Evolutionary conservation across 345 rosid species (phyloP), one percentile per base, ranked within the genome.

Genomic region (Citrus inodora): DNA sequence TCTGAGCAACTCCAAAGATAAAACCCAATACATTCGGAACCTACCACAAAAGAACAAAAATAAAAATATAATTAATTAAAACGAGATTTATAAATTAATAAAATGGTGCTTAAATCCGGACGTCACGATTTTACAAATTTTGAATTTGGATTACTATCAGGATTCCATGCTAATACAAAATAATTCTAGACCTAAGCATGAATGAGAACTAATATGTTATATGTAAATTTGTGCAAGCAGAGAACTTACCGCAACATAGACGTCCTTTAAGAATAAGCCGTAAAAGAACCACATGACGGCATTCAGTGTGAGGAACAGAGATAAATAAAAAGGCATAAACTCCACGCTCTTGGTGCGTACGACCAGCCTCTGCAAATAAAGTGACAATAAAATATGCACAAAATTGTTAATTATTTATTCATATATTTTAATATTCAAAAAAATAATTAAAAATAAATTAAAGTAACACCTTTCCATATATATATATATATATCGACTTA

Each of bases 311-410:
- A 86, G 85, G 9, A 82, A 81, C 32, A 83, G 58, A 11, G 88
- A 83, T 17, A 86, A 56, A 10, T 33, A 56, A 75, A 86, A 79
- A 0, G 88, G 86, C 88, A 86, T 83, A 75, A 86, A 86, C 86
- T 86, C 88, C 28, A 86, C 86, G 37, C 86, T 83, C 65, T 69
- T 86, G 46, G 88, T 83, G 33, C 77, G 74, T 59, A 86, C 78
- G 2, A 83, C 85, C 6, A 77, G 64, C 37, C 78, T 81, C 88
- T 86, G 81, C 80, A 85, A 33, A 73, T 17, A n/a, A 33, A 46
- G 17, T 46, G 9, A 3, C 51, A 46, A 28, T 46, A 64, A 55
- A 17, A 46, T 9, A 5, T 14, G 13, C 22, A 46, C 4, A 8
- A 22, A 67, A 9, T 67, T 21, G 48, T 66, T 66, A 66, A 59